Base-by-base conservation (phyloP, 2,329 filamentous ascomycete genomes). In the Fusarium beomiforme region DNA sequence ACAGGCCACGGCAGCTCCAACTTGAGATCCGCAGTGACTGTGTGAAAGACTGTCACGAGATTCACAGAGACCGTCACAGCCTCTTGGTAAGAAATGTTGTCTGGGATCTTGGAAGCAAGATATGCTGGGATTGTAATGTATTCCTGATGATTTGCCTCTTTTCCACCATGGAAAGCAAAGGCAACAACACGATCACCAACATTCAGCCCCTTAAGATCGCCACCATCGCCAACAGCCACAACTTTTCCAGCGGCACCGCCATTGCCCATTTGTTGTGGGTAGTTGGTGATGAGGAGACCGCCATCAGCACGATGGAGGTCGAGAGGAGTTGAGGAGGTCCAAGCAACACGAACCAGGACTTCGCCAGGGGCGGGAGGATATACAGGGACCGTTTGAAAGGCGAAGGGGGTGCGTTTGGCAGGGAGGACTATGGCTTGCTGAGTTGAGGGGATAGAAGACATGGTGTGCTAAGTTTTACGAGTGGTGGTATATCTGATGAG, bases 391-490 rank as follows among this genome's bases (percentile, higher is more conserved):
- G 91, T 85, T 75, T 89, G 86, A 63, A 91, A 81, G 8, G 79
- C 80, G 64, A 92, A 81, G 0, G 88, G 85, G 5, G 80, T 81
- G 59, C 85, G 84, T 19, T 81, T 79, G 58, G 83, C 84, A 47
- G 88, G 85, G 70, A 92, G 83, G 59, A 89, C 83, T 60, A 89
- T 89, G 10, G 88, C 89, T 75, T 88, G 90, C 82, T 87, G 92
- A 13, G 88, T 90, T 70, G 88, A 86, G 9, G 91, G 91, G 21
- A 90, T 82, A 36, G 77, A 61, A 59, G 63, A 69, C 53, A n/a
- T 53, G 36, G 47, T 8, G 19, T 10, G 23, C 31, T 56, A 34
- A 29, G 17, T 21, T 43, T 9, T n/a, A 17, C 57, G 33, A 21
- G 51, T 59, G 44, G n/a, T 23, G 23, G 9, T 26, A 24, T 17